These are phyloP conservation scores for Tolypocladium tundrense DNA, from an alignment of 2,329 filamentous ascomycete genomes.

Conservation along the genomic window DNA sequence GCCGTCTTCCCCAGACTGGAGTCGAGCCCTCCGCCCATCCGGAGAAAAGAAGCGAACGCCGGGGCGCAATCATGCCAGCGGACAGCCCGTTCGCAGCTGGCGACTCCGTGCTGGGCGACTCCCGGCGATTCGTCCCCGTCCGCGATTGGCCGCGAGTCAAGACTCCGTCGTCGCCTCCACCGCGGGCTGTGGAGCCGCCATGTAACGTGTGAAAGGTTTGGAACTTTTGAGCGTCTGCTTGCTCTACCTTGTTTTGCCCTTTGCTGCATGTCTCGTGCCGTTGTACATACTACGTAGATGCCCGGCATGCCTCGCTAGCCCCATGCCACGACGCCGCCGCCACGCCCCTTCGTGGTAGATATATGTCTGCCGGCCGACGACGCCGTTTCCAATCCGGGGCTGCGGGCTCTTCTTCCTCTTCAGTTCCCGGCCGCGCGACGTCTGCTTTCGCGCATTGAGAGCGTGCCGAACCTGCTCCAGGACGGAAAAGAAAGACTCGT, in stretches of 20 bases:
- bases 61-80: too few species aligned
- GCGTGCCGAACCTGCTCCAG: not conserved
- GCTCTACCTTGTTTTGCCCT: not conserved
- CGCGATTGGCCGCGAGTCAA: not conserved
- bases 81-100: too few species aligned
- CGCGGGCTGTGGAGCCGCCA: not conserved
- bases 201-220: not conserved
- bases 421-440: not conserved
- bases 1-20: not conserved
- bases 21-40: not conserved
- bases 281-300: not conserved
- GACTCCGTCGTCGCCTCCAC: not conserved
- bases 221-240: not conserved
- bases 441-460: not conserved
- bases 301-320: not conserved
- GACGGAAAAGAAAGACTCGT: not conserved
- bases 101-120: not conserved
- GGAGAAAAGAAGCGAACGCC: not conserved
- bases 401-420: not conserved
- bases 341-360: not conserved
- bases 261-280: not conserved
- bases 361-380: not conserved
- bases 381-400: not conserved
- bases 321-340: not conserved
- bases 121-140: not conserved